Evolutionary conservation across 345 rosid genomes (phyloP).

Genomic region (Citrus trifoliata): DNA sequence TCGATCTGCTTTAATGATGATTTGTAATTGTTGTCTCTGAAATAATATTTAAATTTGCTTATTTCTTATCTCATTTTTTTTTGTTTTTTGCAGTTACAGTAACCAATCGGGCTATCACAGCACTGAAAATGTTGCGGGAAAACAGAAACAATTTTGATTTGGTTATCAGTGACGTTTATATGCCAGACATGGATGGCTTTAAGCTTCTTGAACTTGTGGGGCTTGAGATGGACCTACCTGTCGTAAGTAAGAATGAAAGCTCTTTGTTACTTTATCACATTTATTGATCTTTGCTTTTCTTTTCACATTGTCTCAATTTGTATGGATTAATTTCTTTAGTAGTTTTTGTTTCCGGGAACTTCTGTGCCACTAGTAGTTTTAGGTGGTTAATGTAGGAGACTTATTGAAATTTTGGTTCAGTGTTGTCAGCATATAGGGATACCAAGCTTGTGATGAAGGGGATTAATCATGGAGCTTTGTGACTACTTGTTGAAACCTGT

Average conservation of each 20-base stretch:
- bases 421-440: constrained; percentile 86
- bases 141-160: constrained; percentile 51
- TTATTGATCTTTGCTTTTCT: background rate
- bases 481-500: constrained; percentile 88
- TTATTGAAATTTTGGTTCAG: constrained; percentile 32
- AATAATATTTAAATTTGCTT: background rate
- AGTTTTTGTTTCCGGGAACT: no score
- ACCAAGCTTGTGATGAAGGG: constrained; percentile 82
- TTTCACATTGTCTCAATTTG: constrained; percentile 1
- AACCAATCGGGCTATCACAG: constrained; percentile 50
- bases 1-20: background rate
- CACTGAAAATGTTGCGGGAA: constrained; percentile 58
- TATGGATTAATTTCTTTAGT: no score
- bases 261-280: background rate
- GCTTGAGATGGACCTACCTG: constrained; percentile 85
- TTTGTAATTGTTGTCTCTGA: background rate
- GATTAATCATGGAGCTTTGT: constrained; percentile 77
- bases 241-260: constrained; percentile 50
- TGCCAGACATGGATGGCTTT: constrained; percentile 85
- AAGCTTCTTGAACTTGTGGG: constrained; percentile 82
- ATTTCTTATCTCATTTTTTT: background rate
- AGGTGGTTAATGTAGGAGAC: background rate
- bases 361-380: background rate
- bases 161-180: constrained; percentile 75
- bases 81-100: constrained; percentile 49